Evolutionary conservation across 1,284 basidiomycete species (phyloP), one percentile per base, ranked within the genome.

Genomic region (Cronartium ribicola): DNA sequence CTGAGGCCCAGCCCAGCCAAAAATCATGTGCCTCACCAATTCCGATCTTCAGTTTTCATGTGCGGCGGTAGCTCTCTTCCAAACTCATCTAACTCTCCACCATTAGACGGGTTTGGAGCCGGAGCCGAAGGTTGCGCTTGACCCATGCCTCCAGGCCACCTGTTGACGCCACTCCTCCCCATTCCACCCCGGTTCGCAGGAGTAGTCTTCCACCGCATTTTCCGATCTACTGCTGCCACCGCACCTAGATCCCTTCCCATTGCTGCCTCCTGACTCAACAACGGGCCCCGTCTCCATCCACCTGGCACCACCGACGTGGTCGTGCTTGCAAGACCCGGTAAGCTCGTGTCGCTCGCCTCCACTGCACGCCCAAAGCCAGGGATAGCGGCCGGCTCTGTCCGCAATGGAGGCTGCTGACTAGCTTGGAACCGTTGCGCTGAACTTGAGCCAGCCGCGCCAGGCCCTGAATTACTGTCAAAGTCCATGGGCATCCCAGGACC

Each of bases 171-270:
- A n/a, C 44, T n/a, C n/a, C 44, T n/a, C 11, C 44, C 44, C n/a
- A 11, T n/a, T 11, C 44, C 44, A 11, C 44, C 44, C 11, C 44
- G 20, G 7, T 29, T 29, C 6, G 17, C 51, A 10, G 20, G 20
- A 60, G 39, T 41, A 48, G 37, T 44, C 39, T 63, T 57, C 62
- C n/a, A 40, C 29, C n/a, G 51, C 51, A n/a, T 48, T 44, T 11
- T 61, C 29, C 69, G 61, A 68, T n/a, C 67, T 17, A 13, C 57
- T 68, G n/a, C 61, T 68, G 5, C 67, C 67, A 29, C 36, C 17
- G 17, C 69, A 11, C 62, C 70, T 22, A 73, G 44, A 66, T 73
- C 70, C 6, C 64, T 61, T 14, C 70, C 70, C 70, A 73, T 73
- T 1, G 70, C 70, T 37, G 64, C 70, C 39, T 73, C 70, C 40